Base-by-base conservation (phyloP, 163 green algal genomes). In the Scenedesmus sp. region DNA sequence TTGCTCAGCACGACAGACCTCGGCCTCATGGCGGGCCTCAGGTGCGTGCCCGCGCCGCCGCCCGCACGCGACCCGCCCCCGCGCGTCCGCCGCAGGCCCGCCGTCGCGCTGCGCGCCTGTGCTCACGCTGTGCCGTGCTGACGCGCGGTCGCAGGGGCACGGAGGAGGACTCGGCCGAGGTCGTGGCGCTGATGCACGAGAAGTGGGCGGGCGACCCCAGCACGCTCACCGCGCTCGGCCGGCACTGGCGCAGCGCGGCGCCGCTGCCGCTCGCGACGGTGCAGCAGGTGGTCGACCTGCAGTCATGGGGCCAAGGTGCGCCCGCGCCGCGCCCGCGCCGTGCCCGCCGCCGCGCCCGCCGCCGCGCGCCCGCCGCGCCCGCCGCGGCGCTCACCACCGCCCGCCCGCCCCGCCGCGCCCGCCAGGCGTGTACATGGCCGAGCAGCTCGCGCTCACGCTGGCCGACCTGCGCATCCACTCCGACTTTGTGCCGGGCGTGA, bases 351-450 rank as follows among this genome's bases (percentile, higher is more conserved):
- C 20, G 20, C 53, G 29, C 0, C 53, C 33, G 53, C 53, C 33
- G 53, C 11, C 15, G 53, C 53, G 29, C 3, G 11, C 2, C 53
- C 31, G 53, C 53, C 31, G 53, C 4, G 29, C 4, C 18, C 31
- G 53, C 53, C 31, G 53, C 53, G 29, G 53, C 18, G 15, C n/a
- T n/a, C n/a, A n/a, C n/a, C n/a, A n/a, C n/a, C n/a, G n/a, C n/a
- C n/a, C n/a, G n/a, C n/a, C n/a, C n/a, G n/a, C n/a, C n/a, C n/a
- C n/a, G n/a, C n/a, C n/a, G n/a, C n/a, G n/a, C n/a, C n/a, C n/a
- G n/a, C n/a, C n/a, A n/a, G 54, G 54, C 54, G 34, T 63, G 26
- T 63, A 63, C n/a, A 6, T 63, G 54, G 20, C 34, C 22, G 54
- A 63, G 24, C 26, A 63, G 7, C 13, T 22, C 54, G 34, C 34